Conservation (phyloP, 306 rosid species). For the Inga oerstediana region DNA sequence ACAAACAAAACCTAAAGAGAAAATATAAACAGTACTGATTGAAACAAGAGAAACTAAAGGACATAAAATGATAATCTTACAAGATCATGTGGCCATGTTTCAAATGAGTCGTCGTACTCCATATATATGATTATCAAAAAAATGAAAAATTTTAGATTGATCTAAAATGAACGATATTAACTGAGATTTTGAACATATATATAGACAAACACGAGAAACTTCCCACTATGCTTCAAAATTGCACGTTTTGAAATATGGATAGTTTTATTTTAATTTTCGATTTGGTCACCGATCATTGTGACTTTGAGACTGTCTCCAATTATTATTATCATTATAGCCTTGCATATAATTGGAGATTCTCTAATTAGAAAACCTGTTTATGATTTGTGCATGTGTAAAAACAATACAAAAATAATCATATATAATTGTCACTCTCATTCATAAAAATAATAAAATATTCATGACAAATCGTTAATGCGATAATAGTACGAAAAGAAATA, state of each 20-base stretch:
- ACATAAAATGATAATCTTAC: neutral
- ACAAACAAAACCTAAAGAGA: neutral
- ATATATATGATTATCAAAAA: neutral
- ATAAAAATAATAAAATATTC: neutral
- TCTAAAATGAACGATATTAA: neutral
- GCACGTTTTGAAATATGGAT: constrained; percentile 1
- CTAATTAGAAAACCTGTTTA: neutral
- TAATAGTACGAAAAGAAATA: neutral
- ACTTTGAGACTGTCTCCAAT: constrained; percentile 12
- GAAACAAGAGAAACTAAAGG: neutral
- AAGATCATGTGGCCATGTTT: neutral
- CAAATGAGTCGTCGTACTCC: constrained; percentile 3
- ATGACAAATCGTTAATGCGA: neutral
- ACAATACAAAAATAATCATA: neutral
- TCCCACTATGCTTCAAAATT: neutral
- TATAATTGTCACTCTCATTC: neutral
- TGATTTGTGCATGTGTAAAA: neutral
- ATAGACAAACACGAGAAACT: neutral
- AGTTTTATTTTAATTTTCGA: neutral
- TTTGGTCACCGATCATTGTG: neutral
- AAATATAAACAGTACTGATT: neutral
- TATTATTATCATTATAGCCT: neutral
- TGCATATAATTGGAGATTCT: neutral
- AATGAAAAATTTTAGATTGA: neutral
- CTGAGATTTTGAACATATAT: neutral